These are phyloP conservation scores for Trichosporon asahii DNA, from an alignment of 1,284 basidiomycete genomes.

Conservation along the genomic window DNA sequence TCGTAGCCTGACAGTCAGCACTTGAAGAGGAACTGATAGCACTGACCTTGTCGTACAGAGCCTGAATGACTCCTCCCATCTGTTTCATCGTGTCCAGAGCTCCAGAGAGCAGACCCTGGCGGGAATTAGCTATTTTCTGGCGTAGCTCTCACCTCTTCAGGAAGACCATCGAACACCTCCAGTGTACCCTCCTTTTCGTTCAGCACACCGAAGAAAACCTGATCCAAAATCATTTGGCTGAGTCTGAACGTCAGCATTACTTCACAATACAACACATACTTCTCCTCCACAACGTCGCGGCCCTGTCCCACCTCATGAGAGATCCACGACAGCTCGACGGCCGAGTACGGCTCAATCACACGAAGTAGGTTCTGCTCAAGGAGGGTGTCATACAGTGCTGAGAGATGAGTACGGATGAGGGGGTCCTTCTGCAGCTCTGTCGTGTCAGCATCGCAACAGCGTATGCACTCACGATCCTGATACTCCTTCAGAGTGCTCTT, in stretches of 20 bases:
- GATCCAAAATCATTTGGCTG: constrained; percentile 97
- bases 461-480: constrained; percentile 63
- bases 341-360: constrained; percentile 91
- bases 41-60: constrained; percentile 78
- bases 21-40: not conserved
- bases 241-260: constrained; percentile 57
- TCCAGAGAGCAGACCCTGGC: constrained; percentile 55
- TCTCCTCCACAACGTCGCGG: constrained; percentile 86
- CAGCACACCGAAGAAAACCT: constrained; percentile 86
- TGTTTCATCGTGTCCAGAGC: constrained; percentile 86
- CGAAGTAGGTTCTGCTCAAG: constrained; percentile 91
- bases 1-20: constrained; percentile 23
- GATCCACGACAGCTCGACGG: constrained; percentile 86
- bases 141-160: constrained; percentile 62
- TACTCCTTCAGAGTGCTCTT: constrained; percentile 83
- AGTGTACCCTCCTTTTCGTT: constrained; percentile 93
- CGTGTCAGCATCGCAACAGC: not conserved
- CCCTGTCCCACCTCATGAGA: constrained; percentile 87
- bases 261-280: constrained; percentile 58
- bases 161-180: constrained; percentile 79
- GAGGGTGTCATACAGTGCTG: constrained; percentile 88
- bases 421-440: constrained; percentile 89
- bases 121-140: constrained; percentile 15
- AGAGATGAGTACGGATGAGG: constrained; percentile 88
- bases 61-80: constrained; percentile 86